Evolutionary conservation across 1,139 yeast genomes (phyloP).

Genomic region (Pichiaceae sp.): DNA sequence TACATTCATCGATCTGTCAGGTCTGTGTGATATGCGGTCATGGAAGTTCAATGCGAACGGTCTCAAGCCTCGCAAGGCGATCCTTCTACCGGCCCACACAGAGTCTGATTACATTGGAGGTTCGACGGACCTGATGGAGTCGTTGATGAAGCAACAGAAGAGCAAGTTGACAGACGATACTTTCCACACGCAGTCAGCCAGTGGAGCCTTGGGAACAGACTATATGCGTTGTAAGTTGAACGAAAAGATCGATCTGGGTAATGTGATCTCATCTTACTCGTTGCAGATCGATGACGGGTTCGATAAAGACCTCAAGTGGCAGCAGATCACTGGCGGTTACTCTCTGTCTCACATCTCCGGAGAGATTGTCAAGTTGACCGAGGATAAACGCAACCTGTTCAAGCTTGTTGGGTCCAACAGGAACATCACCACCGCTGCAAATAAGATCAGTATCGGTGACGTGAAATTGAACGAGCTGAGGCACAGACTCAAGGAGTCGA

Average conservation of each 20-base stretch:
- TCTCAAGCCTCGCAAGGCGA: slow-evolving; percentile 68
- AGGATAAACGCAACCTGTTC: slow-evolving; percentile 10
- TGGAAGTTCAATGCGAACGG: slow-evolving; percentile 70
- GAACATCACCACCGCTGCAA: slow-evolving; percentile 8
- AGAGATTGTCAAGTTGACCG: slow-evolving; percentile 25
- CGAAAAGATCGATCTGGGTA: slow-evolving; percentile 43
- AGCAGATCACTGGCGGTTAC: slow-evolving; percentile 70
- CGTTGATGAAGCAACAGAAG: slow-evolving; percentile 13
- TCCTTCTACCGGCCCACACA: slow-evolving; percentile 33
- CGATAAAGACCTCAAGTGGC: slow-evolving; percentile 69
- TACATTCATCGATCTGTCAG: slow-evolving; percentile 75
- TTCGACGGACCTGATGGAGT: slow-evolving; percentile 10
- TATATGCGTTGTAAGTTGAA: slow-evolving; percentile 29
- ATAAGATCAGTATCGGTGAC: slow-evolving; percentile 74
- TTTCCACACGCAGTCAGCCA: slow-evolving; percentile 9
- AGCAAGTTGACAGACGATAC: slow-evolving; percentile 9
- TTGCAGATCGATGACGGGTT: slow-evolving; percentile 63
- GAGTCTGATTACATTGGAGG: slow-evolving; percentile 14
- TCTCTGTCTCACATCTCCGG: slow-evolving; percentile 81
- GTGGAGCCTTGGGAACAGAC: slow-evolving; percentile 16
- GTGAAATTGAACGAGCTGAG: slow-evolving; percentile 76
- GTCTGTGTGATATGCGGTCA: slow-evolving; percentile 80
- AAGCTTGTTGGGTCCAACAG: slow-evolving; percentile 11
- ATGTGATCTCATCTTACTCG: slow-evolving; percentile 59
- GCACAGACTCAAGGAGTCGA: slow-evolving; percentile 46